Evolutionary conservation across 2,329 filamentous ascomycete genomes (phyloP).

Genomic region (Scedosporium minutisporum): DNA sequence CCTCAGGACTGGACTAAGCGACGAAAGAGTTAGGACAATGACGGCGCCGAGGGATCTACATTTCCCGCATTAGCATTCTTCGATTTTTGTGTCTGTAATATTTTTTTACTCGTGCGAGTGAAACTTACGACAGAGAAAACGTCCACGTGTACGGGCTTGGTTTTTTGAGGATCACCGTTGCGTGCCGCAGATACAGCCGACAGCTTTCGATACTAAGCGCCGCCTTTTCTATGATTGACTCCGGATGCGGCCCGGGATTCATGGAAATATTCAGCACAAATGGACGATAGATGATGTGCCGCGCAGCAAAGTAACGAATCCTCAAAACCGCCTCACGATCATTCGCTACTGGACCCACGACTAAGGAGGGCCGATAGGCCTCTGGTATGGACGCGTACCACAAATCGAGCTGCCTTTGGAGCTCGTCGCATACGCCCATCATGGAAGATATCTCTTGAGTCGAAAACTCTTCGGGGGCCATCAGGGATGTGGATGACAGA

Average conservation of each 20-base stretch:
- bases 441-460: conserved; percentile 18
- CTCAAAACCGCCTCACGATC: conserved; percentile 17
- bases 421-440: conserved; percentile 18
- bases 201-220: conserved; percentile 21
- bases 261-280: conserved; percentile 21
- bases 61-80: background rate
- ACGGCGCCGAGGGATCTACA: conserved; percentile 20
- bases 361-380: conserved; percentile 16
- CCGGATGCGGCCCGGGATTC: conserved; percentile 10
- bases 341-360: conserved; percentile 12
- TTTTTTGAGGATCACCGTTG: conserved; percentile 16
- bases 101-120: too few species aligned
- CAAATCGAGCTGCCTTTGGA: conserved; percentile 19
- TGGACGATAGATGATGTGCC: conserved; percentile 23
- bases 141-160: conserved; percentile 25
- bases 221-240: conserved; percentile 18
- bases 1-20: conserved; percentile 15
- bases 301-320: conserved; percentile 22
- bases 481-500: conserved; percentile 16
- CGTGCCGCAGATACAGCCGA: conserved; percentile 18
- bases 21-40: conserved; percentile 22
- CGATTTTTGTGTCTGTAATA: too few species aligned
- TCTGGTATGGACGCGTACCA: conserved; percentile 24
- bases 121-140: conserved; percentile 20
- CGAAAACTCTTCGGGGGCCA: conserved; percentile 17